These are phyloP conservation scores for Xylaria digitata DNA, from an alignment of 2,329 filamentous ascomycete species.

Conservation along the genomic window DNA sequence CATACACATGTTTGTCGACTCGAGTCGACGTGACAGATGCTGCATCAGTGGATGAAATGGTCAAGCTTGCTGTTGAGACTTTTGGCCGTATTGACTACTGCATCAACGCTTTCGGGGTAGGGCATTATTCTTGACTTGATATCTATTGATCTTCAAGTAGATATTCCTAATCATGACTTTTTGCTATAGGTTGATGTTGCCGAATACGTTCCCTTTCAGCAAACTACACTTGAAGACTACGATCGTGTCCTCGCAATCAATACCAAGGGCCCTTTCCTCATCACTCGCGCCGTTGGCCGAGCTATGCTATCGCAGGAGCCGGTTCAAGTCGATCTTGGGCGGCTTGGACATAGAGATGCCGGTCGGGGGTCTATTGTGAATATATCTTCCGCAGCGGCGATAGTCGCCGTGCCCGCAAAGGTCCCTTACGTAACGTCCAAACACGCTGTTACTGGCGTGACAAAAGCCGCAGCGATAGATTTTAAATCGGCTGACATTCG, in stretches of 20 bases:
- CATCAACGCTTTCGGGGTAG: conserved; percentile 38
- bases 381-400: conserved; percentile 44
- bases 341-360: conserved; percentile 36
- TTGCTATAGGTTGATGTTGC: conserved; percentile 37
- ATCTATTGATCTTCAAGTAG: background rate
- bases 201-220: conserved; percentile 40
- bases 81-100: conserved; percentile 43
- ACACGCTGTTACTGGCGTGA: conserved; percentile 45
- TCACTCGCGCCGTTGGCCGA: conserved; percentile 36
- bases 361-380: conserved; percentile 50
- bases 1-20: conserved; percentile 7
- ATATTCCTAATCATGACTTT: background rate
- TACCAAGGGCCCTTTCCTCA: conserved; percentile 39
- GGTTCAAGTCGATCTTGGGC: conserved; percentile 24
- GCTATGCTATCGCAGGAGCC: conserved; percentile 41
- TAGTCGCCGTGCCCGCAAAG: conserved; percentile 38
- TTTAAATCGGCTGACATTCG: conserved; percentile 38
- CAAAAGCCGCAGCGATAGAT: conserved; percentile 39
- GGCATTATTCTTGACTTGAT: background rate
- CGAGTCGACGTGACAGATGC: conserved; percentile 17
- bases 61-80: conserved; percentile 16
- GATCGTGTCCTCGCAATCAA: conserved; percentile 42
- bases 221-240: conserved; percentile 41
- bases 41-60: conserved; percentile 32
- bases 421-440: conserved; percentile 45